These are phyloP conservation scores for Rhamnella rubrinervis DNA, from an alignment of 331 rosid genomes.

Conservation along the genomic window DNA sequence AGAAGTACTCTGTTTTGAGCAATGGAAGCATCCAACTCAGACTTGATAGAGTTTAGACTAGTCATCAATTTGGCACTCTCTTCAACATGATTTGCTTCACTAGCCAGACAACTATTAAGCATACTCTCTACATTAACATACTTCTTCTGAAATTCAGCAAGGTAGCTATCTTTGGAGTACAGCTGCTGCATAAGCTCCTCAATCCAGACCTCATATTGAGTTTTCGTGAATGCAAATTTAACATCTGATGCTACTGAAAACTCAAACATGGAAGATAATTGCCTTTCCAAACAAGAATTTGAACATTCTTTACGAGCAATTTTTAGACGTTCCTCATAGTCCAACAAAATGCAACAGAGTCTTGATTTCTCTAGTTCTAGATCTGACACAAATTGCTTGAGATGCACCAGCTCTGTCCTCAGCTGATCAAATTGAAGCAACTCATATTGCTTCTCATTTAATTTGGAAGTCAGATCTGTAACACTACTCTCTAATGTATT, in stretches of 20 bases:
- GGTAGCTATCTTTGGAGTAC: constrained; percentile 43
- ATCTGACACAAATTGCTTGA: constrained; percentile 53
- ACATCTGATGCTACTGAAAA: constrained; percentile 60
- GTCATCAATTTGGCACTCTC: constrained; percentile 59
- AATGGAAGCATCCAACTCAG: constrained; percentile 54
- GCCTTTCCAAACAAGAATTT: constrained; percentile 50
- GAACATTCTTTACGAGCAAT: constrained; percentile 52
- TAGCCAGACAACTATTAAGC: constrained; percentile 48
- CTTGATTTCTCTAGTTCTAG: constrained; percentile 76
- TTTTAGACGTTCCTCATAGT: constrained; percentile 51
- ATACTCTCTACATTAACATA: constrained; percentile 50
- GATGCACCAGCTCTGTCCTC: constrained; percentile 54
- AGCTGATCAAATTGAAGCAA: constrained; percentile 57
- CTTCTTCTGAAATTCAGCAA: constrained; percentile 45
- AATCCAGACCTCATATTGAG: constrained; percentile 58
- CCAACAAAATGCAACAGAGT: constrained; percentile 43
- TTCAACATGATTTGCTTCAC: constrained; percentile 54
- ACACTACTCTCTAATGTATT: constrained; percentile 51
- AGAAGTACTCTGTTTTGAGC: constrained; percentile 50
- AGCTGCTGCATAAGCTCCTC: constrained; percentile 55
- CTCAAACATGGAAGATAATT: constrained; percentile 62
- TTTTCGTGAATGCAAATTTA: constrained; percentile 43
- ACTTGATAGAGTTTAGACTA: constrained; percentile 48
- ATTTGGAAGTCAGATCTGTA: constrained; percentile 54
- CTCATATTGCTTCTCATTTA: constrained; percentile 58